Percentiles rank a stretch among this genome's conserved stretches.
phyloP scores from a whole-genome alignment of 106 monocot species.

The Alisma plantagoaquatica region DNA sequence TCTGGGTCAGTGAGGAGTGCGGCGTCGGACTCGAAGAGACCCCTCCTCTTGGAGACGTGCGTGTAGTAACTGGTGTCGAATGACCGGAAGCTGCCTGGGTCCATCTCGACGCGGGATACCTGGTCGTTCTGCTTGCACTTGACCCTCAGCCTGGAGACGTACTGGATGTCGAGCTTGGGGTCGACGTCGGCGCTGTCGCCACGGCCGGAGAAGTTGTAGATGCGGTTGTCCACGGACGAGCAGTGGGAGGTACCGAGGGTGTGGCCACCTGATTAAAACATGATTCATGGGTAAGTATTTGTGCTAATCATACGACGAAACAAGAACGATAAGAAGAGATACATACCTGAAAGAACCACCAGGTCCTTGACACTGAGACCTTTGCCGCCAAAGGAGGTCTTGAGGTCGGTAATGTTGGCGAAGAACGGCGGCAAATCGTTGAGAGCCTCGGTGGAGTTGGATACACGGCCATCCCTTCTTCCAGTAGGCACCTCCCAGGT shows the following conservation, averaged over 20 bases:
- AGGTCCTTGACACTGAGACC: conserved; percentile 24
- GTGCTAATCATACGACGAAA: no score
- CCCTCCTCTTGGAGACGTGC: conserved; percentile 18
- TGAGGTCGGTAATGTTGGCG: conserved; percentile 13
- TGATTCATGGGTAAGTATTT: no score
- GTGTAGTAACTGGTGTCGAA: conserved; percentile 31
- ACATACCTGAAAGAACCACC: conserved; percentile 22
- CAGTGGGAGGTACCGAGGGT: conserved; percentile 34
- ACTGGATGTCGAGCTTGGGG: conserved; percentile 19
- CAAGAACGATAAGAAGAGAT: no score
- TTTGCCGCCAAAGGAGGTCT: conserved; percentile 6
- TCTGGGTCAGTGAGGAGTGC: conserved; percentile 19
- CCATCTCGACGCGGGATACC: conserved; percentile 14
- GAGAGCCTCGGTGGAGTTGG: conserved; percentile 11
- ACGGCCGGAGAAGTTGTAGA: conserved; percentile 39
- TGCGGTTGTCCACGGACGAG: conserved; percentile 14
- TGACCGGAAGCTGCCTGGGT: conserved; percentile 22
- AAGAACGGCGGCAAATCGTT: conserved; percentile 12
- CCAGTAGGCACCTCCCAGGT: conserved; percentile 8
- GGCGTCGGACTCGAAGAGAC: conserved; percentile 30
- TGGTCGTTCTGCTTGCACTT: conserved; percentile 20
- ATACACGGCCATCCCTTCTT: conserved; percentile 18
- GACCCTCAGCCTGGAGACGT: conserved; percentile 13
- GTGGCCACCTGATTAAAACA: conserved; percentile 18
- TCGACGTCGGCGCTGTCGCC: conserved; percentile 29